phyloP scores from a whole-genome alignment of 805 yeast genomes.

The Pichia phayaonensis region DNA sequence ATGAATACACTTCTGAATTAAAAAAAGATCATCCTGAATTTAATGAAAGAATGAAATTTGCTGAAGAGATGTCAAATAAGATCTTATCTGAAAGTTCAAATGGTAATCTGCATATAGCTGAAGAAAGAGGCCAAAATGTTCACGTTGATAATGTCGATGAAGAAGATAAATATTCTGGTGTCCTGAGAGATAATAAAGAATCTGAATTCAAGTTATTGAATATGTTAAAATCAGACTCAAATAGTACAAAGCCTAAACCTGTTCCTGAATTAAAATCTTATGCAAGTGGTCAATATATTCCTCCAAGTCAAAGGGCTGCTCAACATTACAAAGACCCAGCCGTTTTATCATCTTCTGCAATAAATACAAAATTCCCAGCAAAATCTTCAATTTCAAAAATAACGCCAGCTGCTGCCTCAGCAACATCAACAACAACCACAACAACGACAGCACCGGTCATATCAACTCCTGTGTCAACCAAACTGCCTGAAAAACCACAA shows the following conservation, averaged over 20 bases:
- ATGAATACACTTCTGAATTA: slow-evolving; percentile 74
- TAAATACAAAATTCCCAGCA: not conserved
- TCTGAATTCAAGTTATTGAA: slow-evolving; percentile 21
- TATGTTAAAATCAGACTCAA: slow-evolving; percentile 14
- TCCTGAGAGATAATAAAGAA: slow-evolving; percentile 44
- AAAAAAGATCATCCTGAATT: slow-evolving; percentile 69
- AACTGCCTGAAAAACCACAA: not conserved
- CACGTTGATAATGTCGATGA: slow-evolving; percentile 90
- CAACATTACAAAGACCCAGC: slow-evolving; percentile 58
- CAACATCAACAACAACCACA: not conserved
- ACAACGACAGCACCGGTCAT: not conserved
- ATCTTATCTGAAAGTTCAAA: slow-evolving; percentile 60
- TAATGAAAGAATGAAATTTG: slow-evolving; percentile 52
- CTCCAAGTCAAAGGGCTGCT: slow-evolving; percentile 50
- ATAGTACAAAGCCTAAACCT: not conserved
- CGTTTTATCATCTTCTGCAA: slow-evolving; percentile 43
- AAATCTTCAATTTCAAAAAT: not conserved
- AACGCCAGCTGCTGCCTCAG: not conserved
- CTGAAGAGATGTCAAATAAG: slow-evolving; percentile 75
- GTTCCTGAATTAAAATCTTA: slow-evolving; percentile 15
- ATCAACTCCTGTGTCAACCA: not conserved
- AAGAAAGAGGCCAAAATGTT: slow-evolving; percentile 73
- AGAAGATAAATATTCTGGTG: slow-evolving; percentile 95
- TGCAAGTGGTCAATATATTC: slow-evolving; percentile 39
- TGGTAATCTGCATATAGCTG: slow-evolving; percentile 77